phyloP scores from a whole-genome alignment of 106 monocot genomes.

The Iris macrosiphon region DNA sequence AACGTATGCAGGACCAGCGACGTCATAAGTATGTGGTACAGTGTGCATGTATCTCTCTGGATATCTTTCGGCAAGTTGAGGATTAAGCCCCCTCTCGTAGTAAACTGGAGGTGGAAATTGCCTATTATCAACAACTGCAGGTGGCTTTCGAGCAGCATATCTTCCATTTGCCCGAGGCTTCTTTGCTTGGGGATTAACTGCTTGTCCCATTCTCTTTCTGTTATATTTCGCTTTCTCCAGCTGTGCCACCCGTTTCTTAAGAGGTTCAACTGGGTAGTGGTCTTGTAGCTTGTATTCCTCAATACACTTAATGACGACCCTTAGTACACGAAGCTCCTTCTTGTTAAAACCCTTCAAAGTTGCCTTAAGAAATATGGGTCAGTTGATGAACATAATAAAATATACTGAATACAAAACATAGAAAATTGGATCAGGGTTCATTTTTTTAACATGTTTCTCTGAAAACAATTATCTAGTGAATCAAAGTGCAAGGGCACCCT shows the following conservation, averaged over 20 bases:
- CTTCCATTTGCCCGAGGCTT: constrained; percentile 16
- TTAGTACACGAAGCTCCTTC: constrained; percentile 30
- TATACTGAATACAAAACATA: too few relatives aligned
- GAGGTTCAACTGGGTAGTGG: constrained; percentile 30
- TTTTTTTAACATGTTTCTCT: too few relatives aligned
- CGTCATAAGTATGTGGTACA: constrained; percentile 7
- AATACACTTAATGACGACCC: constrained; percentile 32
- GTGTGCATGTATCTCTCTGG: constrained; percentile 21
- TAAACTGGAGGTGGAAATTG: constrained; percentile 1
- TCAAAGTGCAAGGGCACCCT: too few relatives aligned
- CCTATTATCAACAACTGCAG: background rate
- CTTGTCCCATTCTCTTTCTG: too few relatives aligned
- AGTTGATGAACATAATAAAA: too few relatives aligned
- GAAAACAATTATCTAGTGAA: too few relatives aligned
- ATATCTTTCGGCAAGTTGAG: constrained; percentile 15
- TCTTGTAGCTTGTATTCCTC: constrained; percentile 49
- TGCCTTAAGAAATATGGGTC: too few relatives aligned
- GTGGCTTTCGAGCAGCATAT: background rate
- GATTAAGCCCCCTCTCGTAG: constrained; percentile 8
- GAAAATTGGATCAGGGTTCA: too few relatives aligned
- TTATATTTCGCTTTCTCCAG: constrained; percentile 29
- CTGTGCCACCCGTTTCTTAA: constrained; percentile 31
- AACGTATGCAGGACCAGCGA: too few relatives aligned
- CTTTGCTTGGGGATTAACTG: constrained; percentile 13
- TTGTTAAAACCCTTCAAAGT: constrained; percentile 23